Evolutionary conservation across 441 rosid species (phyloP).

Genomic region (Gossypium trilobum): DNA sequence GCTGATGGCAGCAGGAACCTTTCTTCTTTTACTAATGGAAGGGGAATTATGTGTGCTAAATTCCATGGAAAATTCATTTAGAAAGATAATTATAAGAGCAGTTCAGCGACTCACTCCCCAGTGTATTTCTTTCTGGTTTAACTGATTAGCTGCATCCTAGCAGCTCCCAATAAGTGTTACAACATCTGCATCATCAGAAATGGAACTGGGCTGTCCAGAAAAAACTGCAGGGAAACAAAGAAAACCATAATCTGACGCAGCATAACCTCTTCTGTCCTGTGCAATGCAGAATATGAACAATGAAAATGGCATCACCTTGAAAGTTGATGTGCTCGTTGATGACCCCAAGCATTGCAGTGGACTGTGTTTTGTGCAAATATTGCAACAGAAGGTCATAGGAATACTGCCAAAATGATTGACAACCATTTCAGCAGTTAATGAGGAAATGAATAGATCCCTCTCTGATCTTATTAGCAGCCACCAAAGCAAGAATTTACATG

Average conservation of each 20-base stretch:
- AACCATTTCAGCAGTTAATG: slow-evolving; percentile 20
- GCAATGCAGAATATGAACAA: not conserved
- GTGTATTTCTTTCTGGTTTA: slow-evolving; percentile 80
- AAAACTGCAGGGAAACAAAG: slow-evolving; percentile 49
- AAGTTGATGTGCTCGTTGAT: slow-evolving; percentile 84
- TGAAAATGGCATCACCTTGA: slow-evolving; percentile 44
- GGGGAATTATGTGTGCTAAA: not conserved
- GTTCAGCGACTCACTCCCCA: slow-evolving; percentile 72
- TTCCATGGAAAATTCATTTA: not conserved
- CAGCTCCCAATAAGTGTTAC: slow-evolving; percentile 63
- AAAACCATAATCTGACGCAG: not conserved
- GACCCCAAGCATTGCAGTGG: slow-evolving; percentile 79
- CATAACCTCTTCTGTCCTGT: not conserved
- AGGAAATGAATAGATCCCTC: not conserved
- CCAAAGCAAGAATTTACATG: not conserved
- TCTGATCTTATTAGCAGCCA: not conserved
- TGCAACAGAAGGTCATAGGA: slow-evolving; percentile 88
- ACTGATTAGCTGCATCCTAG: slow-evolving; percentile 52
- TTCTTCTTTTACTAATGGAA: not conserved
- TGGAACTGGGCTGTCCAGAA: slow-evolving; percentile 75
- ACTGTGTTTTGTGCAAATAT: slow-evolving; percentile 71
- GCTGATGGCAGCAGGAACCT: not conserved
- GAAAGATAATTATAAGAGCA: not conserved
- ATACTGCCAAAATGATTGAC: slow-evolving; percentile 45
- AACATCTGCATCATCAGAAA: slow-evolving; percentile 78